Conservation (phyloP, 2,329 filamentous ascomycete genomes). For the Coniochaeta ligniaria region DNA sequence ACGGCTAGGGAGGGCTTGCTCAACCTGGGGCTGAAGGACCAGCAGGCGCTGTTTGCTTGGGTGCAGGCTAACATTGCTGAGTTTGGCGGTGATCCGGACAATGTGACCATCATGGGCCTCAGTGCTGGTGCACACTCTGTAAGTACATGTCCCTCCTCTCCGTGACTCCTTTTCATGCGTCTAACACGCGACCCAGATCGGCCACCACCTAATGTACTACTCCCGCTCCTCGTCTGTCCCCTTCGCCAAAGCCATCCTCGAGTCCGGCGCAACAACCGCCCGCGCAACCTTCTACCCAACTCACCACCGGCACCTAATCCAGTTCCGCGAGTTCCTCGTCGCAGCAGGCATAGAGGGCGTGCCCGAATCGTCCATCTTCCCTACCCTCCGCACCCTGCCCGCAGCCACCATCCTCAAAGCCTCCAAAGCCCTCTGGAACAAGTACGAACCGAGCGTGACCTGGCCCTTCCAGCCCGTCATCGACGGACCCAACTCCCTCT, state of each 20-base stretch:
- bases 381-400: constrained; percentile 37
- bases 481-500: constrained; percentile 34
- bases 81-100: constrained; percentile 52
- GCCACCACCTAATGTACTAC: constrained; percentile 57
- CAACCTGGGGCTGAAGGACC: constrained; percentile 60
- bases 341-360: constrained; percentile 42
- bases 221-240: constrained; percentile 30
- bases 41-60: constrained; percentile 52
- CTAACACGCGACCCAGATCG: constrained; percentile 38
- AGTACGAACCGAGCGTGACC: constrained; percentile 34
- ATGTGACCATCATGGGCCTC: constrained; percentile 54
- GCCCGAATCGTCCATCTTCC: constrained; percentile 41
- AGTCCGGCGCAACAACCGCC: constrained; percentile 49
- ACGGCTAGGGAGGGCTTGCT: constrained; percentile 46
- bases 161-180: background rate
- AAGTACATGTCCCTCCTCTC: constrained; percentile 10
- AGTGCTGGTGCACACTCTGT: constrained; percentile 58
- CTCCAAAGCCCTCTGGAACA: constrained; percentile 33
- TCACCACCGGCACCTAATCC: constrained; percentile 48
- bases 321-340: constrained; percentile 47
- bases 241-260: constrained; percentile 47
- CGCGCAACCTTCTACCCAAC: constrained; percentile 43
- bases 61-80: constrained; percentile 49
- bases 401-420: constrained; percentile 29
- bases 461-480: constrained; percentile 67